Conservation (phyloP, 257 asterid genomes). For the Sherardia arvensis region DNA sequence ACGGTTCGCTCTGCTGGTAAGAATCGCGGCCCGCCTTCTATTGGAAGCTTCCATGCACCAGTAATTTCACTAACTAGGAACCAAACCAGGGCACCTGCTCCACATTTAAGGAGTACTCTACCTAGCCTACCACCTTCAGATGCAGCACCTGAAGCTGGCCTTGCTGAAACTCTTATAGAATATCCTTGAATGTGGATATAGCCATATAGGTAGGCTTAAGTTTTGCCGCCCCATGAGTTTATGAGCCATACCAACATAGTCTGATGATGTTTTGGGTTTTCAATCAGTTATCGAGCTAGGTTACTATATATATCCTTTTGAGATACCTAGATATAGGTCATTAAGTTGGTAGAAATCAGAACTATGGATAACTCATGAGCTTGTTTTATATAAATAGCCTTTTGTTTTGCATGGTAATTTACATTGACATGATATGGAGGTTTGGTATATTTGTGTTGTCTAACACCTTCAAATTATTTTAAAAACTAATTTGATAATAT, state of each 20-base stretch:
- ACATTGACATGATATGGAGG: too few relatives aligned
- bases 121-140: not conserved
- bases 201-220: not conserved
- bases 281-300: not conserved
- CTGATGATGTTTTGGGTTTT: not conserved
- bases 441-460: too few relatives aligned
- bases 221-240: too few relatives aligned
- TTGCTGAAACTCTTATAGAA: not conserved
- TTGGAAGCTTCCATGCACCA: not conserved
- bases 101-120: constrained; percentile 30
- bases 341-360: too few relatives aligned
- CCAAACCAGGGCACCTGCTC: constrained; percentile 36
- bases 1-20: not conserved
- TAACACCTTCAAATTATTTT: too few relatives aligned
- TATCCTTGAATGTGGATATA: not conserved
- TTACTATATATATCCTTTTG: not conserved
- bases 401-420: too few relatives aligned
- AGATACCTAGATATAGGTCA: too few relatives aligned
- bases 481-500: too few relatives aligned
- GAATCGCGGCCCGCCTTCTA: not conserved
- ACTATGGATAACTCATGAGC: too few relatives aligned
- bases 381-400: too few relatives aligned
- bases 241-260: not conserved
- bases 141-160: not conserved
- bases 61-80: constrained; percentile 7